These are phyloP conservation scores for Chloranthus sessilifolius DNA, from an alignment of 164 flowering plant genomes.

Conservation along the genomic window DNA sequence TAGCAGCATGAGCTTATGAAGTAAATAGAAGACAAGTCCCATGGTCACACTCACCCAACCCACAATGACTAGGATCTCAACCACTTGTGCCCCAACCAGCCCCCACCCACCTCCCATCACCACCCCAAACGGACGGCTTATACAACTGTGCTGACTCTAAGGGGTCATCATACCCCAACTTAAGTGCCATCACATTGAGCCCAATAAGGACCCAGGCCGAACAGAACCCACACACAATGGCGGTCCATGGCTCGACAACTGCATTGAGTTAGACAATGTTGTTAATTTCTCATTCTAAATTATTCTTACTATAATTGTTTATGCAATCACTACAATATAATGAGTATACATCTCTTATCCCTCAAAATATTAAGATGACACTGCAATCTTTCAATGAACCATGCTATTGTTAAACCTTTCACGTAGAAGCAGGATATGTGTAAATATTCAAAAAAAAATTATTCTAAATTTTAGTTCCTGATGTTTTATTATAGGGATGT, in stretches of 20 bases:
- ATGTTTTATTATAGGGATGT: no score
- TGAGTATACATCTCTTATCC: no score
- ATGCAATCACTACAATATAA: no score
- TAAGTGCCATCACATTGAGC: constrained; percentile 43
- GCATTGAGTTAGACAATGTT: no score
- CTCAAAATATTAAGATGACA: no score
- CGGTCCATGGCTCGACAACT: constrained; percentile 79
- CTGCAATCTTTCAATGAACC: no score
- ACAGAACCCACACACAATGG: constrained; percentile 54
- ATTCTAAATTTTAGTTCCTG: no score
- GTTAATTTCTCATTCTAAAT: no score
- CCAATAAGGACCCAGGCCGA: constrained; percentile 66
- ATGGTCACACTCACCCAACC: constrained; percentile 74
- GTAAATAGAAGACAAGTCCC: constrained; percentile 58
- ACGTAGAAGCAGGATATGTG: no score
- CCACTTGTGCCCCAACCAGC: constrained; percentile 49
- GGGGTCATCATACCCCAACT: constrained; percentile 56
- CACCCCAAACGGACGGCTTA: constrained; percentile 47
- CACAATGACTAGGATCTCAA: constrained; percentile 43
- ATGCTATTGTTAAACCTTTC: no score
- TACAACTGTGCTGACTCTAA: constrained; percentile 68
- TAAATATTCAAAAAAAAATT: no score
- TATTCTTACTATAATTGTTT: no score
- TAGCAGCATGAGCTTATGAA: constrained; percentile 41
- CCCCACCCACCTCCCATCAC: constrained; percentile 78